Conservation (phyloP, 768 basidiomycete species). For the Arthromyces matolae region DNA sequence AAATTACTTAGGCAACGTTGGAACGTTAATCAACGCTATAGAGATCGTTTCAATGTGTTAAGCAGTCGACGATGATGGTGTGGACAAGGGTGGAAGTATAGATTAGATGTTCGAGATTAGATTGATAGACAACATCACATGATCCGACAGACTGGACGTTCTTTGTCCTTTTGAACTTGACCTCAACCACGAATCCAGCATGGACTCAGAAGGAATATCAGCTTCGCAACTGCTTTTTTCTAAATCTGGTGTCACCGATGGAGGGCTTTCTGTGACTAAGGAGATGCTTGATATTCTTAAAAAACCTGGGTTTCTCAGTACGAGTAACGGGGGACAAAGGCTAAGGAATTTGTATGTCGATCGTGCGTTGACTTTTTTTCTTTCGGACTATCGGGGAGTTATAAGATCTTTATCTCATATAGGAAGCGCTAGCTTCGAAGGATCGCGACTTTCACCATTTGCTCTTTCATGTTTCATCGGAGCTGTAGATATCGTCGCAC, state of each 20-base stretch:
- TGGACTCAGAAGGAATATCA: neutral
- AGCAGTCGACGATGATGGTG: no score
- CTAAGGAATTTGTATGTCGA: slow-evolving; percentile 26
- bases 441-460: slow-evolving; percentile 24
- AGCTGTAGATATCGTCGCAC: slow-evolving; percentile 8
- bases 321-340: slow-evolving; percentile 23
- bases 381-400: no score
- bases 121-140: no score
- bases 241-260: slow-evolving; percentile 8
- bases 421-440: slow-evolving; percentile 26
- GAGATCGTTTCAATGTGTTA: no score
- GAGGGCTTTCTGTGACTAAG: slow-evolving; percentile 25
- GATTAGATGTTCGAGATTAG: no score
- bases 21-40: no score
- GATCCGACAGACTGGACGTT: no score
- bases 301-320: slow-evolving; percentile 24
- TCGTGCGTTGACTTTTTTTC: slow-evolving; percentile 14
- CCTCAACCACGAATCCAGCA: neutral
- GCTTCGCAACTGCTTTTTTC: neutral
- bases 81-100: no score
- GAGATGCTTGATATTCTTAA: slow-evolving; percentile 27
- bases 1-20: no score
- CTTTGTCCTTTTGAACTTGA: neutral
- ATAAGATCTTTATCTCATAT: neutral
- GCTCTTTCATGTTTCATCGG: slow-evolving; percentile 27